phyloP scores from a whole-genome alignment of 2,329 filamentous ascomycete species.

The Karstenula rhodostoma region DNA sequence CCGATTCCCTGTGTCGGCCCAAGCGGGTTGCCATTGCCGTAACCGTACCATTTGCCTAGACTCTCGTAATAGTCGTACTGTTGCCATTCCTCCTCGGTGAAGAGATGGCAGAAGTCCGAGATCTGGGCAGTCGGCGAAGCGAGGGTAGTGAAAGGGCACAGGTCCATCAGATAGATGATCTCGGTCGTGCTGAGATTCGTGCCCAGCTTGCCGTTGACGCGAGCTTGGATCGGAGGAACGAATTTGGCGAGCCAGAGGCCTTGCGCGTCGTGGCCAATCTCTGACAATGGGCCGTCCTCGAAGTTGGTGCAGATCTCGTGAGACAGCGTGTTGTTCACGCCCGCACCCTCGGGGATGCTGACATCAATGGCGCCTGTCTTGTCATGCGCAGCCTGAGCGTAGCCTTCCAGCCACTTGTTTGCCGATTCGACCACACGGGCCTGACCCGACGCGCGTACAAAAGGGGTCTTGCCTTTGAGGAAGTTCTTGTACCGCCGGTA shows the following conservation, averaged over 20 bases:
- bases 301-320: constrained; percentile 77
- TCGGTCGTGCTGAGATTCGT: constrained; percentile 70
- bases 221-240: constrained; percentile 69
- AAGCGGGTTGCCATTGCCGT: constrained; percentile 76
- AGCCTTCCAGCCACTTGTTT: constrained; percentile 77
- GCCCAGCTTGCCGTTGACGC: constrained; percentile 75
- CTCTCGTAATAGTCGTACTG: constrained; percentile 83
- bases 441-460: constrained; percentile 75
- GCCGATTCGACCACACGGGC: constrained; percentile 78
- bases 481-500: constrained; percentile 75
- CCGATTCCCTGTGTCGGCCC: constrained; percentile 87
- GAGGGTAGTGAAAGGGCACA: constrained; percentile 88
- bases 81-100: constrained; percentile 76
- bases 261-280: constrained; percentile 59
- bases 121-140: constrained; percentile 59
- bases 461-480: constrained; percentile 66
- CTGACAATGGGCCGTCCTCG: constrained; percentile 64
- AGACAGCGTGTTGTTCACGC: constrained; percentile 82
- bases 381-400: constrained; percentile 63
- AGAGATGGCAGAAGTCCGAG: constrained; percentile 79
- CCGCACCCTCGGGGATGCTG: constrained; percentile 72
- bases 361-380: constrained; percentile 56
- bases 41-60: constrained; percentile 85
- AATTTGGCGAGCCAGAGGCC: constrained; percentile 71
- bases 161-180: constrained; percentile 80